Evolutionary conservation across 257 asterid genomes (phyloP).

Genomic region (Lithospermum erythrorhizon): DNA sequence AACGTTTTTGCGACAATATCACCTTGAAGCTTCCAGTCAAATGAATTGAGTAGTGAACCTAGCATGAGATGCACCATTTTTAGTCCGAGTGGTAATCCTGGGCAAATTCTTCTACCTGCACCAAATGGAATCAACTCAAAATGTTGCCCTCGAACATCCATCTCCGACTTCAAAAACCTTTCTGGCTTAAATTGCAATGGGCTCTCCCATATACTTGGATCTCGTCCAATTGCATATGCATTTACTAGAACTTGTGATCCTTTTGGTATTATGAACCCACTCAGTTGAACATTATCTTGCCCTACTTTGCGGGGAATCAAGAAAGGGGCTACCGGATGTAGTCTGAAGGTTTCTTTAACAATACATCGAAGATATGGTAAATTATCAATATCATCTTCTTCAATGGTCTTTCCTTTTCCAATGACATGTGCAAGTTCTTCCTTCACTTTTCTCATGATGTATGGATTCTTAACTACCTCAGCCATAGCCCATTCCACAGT

Average conservation of each 20-base stretch:
- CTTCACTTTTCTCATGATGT: conserved; percentile 30
- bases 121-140: conserved; percentile 73
- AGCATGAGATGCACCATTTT: conserved; percentile 44
- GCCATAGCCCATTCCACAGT: conserved; percentile 84
- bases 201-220: conserved; percentile 25
- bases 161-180: conserved; percentile 34
- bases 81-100: conserved; percentile 47
- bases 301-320: conserved; percentile 48
- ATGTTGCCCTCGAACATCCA: conserved; percentile 47
- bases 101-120: conserved; percentile 68
- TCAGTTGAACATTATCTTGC: conserved; percentile 25
- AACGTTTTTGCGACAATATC: conserved; percentile 25
- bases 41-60: conserved; percentile 51
- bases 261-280: neutral
- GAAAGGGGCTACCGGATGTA: conserved; percentile 70
- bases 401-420: conserved; percentile 35
- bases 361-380: conserved; percentile 34
- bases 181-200: conserved; percentile 59
- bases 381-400: conserved; percentile 35
- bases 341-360: conserved; percentile 28
- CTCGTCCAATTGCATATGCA: conserved; percentile 61
- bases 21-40: conserved; percentile 49
- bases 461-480: conserved; percentile 19
- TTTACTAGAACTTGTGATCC: conserved; percentile 22
- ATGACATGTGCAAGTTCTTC: conserved; percentile 42